Evolutionary conservation across 2,329 filamentous ascomycete species (phyloP).

Genomic region (Pseudogymnoascus destructans): DNA sequence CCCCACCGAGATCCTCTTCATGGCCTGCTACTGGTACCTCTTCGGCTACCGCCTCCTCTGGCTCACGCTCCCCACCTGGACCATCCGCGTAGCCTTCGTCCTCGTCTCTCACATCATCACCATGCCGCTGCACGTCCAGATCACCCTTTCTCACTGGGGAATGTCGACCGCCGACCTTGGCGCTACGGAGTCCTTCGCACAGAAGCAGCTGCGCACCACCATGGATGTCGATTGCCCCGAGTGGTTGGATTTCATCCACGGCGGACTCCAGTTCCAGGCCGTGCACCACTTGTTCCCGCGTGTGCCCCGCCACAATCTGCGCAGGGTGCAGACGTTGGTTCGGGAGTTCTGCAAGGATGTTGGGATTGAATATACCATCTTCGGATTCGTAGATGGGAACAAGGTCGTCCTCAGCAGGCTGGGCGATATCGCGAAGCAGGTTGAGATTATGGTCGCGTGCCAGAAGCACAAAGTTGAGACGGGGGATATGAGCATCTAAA

Average conservation of each 20-base stretch:
- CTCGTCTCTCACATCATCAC: constrained; percentile 52
- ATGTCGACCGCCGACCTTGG: constrained; percentile 56
- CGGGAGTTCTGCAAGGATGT: constrained; percentile 52
- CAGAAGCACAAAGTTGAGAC: constrained; percentile 37
- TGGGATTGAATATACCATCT: constrained; percentile 47
- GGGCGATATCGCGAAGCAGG: constrained; percentile 47
- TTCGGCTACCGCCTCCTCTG: constrained; percentile 55
- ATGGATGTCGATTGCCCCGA: constrained; percentile 62
- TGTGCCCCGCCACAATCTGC: constrained; percentile 54
- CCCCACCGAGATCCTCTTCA: constrained; percentile 49
- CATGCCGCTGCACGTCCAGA: constrained; percentile 57
- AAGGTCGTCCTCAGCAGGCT: constrained; percentile 40
- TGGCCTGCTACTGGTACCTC: constrained; percentile 52
- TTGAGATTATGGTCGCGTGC: constrained; percentile 45
- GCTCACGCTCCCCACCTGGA: constrained; percentile 43
- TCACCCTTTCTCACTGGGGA: constrained; percentile 59
- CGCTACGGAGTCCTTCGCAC: constrained; percentile 51
- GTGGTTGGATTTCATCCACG: constrained; percentile 62
- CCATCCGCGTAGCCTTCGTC: constrained; percentile 46
- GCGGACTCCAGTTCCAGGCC: constrained; percentile 60
- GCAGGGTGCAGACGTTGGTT: constrained; percentile 45
- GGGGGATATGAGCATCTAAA: constrained; percentile 11
- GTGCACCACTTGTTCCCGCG: constrained; percentile 59
- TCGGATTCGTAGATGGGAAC: constrained; percentile 51
- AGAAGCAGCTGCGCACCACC: constrained; percentile 57